Percentiles rank a stretch among this genome's conserved stretches.
These are phyloP conservation scores for Alternaria sp. DNA, from an alignment of 2,329 filamentous ascomycete genomes.

Conservation along the genomic window DNA sequence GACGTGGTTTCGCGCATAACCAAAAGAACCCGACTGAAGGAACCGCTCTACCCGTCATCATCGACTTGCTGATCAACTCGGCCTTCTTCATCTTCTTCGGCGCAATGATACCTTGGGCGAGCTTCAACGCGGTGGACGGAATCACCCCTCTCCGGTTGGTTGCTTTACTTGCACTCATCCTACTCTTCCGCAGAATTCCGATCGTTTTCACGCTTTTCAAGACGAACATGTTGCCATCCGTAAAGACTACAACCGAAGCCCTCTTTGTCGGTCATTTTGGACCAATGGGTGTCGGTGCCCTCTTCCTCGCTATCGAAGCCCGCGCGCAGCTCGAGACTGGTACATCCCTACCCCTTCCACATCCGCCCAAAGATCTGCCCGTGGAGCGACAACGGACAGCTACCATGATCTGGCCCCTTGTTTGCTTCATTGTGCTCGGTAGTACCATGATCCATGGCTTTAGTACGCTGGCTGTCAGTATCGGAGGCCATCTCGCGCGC, in stretches of 20 bases:
- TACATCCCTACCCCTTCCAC: constrained; percentile 52
- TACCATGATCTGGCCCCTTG: constrained; percentile 60
- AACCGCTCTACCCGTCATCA: constrained; percentile 56
- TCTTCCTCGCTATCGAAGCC: constrained; percentile 64
- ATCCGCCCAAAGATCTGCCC: constrained; percentile 50
- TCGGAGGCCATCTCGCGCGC: constrained; percentile 56
- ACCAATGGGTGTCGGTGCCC: constrained; percentile 63
- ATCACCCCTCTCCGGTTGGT: constrained; percentile 55
- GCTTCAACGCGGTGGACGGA: constrained; percentile 46
- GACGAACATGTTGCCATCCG: constrained; percentile 53
- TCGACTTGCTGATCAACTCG: constrained; percentile 63
- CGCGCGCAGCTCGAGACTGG: constrained; percentile 60
- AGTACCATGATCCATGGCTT: constrained; percentile 63
- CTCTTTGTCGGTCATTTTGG: constrained; percentile 65
- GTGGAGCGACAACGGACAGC: constrained; percentile 49
- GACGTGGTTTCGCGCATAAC: constrained; percentile 61
- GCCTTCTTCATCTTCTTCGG: constrained; percentile 65
- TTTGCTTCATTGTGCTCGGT: constrained; percentile 62
- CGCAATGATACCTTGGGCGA: constrained; percentile 60
- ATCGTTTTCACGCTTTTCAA: constrained; percentile 57
- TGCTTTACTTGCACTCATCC: constrained; percentile 56
- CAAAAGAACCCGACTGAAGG: constrained; percentile 59
- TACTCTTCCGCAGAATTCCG: constrained; percentile 61
- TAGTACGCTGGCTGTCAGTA: constrained; percentile 58
- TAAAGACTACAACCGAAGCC: constrained; percentile 59